These are phyloP conservation scores for Colletotrichum lupini DNA, from an alignment of 2,329 filamentous ascomycete genomes.

Conservation along the genomic window DNA sequence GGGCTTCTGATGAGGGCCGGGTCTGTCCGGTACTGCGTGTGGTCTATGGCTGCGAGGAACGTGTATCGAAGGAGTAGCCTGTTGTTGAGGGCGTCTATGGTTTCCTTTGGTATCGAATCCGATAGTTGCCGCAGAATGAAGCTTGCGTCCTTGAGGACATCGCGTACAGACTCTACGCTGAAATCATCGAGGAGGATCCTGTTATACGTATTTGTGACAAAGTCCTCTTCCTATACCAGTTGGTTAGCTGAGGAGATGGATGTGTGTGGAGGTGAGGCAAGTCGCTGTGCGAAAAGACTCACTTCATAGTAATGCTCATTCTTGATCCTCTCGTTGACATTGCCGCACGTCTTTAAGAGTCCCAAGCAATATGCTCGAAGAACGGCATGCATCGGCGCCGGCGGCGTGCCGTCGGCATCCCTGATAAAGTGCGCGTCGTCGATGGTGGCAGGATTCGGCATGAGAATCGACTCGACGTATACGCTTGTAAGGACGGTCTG, in stretches of 20 bases:
- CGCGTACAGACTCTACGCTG: conserved; percentile 64
- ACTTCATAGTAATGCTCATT: conserved; percentile 94
- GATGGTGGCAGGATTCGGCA: conserved; percentile 72
- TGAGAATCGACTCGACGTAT: conserved; percentile 86
- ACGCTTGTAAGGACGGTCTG: conserved; percentile 95
- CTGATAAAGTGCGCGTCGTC: conserved; percentile 73
- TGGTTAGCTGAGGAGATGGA: not conserved
- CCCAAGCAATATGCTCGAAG: conserved; percentile 88
- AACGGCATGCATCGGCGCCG: conserved; percentile 66
- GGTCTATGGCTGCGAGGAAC: conserved; percentile 68
- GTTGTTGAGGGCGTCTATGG: conserved; percentile 67
- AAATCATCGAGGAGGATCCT: conserved; percentile 78
- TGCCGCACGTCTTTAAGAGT: conserved; percentile 83
- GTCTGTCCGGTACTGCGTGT: conserved; percentile 56
- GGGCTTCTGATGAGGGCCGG: conserved; percentile 59
- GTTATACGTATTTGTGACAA: conserved; percentile 91
- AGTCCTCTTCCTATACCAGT: conserved; percentile 87
- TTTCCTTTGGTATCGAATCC: conserved; percentile 51
- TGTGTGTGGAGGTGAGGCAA: not conserved
- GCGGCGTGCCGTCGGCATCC: conserved; percentile 38
- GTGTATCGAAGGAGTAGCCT: conserved; percentile 75
- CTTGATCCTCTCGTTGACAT: conserved; percentile 81
- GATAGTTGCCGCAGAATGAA: conserved; percentile 57
- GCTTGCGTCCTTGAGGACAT: conserved; percentile 65
- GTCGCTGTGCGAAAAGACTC: conserved; percentile 39